phyloP scores from a whole-genome alignment of 768 basidiomycete species.

The Suillus lakei region DNA sequence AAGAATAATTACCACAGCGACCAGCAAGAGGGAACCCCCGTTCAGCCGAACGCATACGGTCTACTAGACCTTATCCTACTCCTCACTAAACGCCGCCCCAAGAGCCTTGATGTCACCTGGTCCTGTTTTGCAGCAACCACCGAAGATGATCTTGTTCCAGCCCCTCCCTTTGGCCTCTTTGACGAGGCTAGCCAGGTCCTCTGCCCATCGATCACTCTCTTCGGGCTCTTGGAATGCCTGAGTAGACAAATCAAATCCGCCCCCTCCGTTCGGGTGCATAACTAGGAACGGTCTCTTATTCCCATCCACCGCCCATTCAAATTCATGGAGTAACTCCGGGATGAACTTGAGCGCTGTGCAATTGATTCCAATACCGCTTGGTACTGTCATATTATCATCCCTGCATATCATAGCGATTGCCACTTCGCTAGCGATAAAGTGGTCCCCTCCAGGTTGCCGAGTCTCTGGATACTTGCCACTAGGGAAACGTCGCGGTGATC shows the following conservation, averaged over 20 bases:
- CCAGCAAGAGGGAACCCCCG: not conserved
- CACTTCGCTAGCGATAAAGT: slow-evolving; percentile 43
- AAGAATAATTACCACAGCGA: not conserved
- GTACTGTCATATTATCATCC: slow-evolving; percentile 33
- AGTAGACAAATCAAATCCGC: slow-evolving; percentile 52
- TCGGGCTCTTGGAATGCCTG: slow-evolving; percentile 45
- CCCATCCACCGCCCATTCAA: slow-evolving; percentile 31
- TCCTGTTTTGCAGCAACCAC: slow-evolving; percentile 72
- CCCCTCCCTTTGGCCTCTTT: slow-evolving; percentile 19
- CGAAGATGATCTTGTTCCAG: slow-evolving; percentile 61
- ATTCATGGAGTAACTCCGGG: slow-evolving; percentile 42
- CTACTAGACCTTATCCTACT: not conserved
- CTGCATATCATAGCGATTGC: slow-evolving; percentile 44
- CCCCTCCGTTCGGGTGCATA: slow-evolving; percentile 75
- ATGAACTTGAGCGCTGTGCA: slow-evolving; percentile 61
- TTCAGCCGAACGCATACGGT: not conserved
- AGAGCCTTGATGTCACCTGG: slow-evolving; percentile 53
- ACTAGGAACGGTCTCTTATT: slow-evolving; percentile 53
- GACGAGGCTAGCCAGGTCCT: slow-evolving; percentile 32
- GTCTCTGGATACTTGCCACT: slow-evolving; percentile 51
- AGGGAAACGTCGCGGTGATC: slow-evolving; percentile 71
- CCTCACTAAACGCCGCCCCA: not conserved
- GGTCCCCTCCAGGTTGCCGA: slow-evolving; percentile 25
- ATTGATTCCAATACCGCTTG: slow-evolving; percentile 73
- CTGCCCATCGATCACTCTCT: slow-evolving; percentile 39